Conservation (phyloP, 2,329 filamentous ascomycete species). For the Pezicula carpinea region DNA sequence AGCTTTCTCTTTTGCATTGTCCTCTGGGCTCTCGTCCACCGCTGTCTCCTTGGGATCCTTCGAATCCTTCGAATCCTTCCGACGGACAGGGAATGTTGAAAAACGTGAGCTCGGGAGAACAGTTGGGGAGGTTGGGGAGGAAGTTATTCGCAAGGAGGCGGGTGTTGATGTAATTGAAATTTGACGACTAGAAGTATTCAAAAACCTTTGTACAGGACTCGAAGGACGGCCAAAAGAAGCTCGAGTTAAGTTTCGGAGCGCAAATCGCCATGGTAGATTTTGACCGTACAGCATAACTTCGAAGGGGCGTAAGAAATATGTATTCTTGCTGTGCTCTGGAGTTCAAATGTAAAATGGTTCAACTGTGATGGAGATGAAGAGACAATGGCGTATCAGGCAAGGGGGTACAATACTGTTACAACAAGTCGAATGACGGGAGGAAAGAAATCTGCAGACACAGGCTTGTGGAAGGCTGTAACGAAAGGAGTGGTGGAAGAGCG, state of each 20-base stretch:
- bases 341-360: no score
- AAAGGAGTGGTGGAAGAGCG: no score
- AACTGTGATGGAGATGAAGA: no score
- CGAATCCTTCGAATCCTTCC: constrained; percentile 37
- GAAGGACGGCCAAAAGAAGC: constrained; percentile 14
- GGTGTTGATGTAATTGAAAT: constrained; percentile 57
- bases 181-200: constrained; percentile 14
- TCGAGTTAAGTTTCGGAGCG: constrained; percentile 31
- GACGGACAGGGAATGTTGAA: constrained; percentile 44
- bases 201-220: constrained; percentile 17
- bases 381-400: no score
- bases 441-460: no score
- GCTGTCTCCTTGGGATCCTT: constrained; percentile 35
- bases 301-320: background rate
- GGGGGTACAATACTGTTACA: no score
- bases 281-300: constrained; percentile 57
- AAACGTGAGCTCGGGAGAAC: constrained; percentile 40
- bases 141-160: constrained; percentile 57
- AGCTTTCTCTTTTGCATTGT: constrained; percentile 24
- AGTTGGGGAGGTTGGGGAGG: constrained; percentile 47
- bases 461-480: no score
- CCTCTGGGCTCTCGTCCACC: constrained; percentile 32
- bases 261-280: constrained; percentile 60
- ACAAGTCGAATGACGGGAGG: no score
- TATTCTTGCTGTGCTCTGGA: background rate